Evolutionary conservation across 148 eudicot species (phyloP).

Genomic region (Heliamphora exappendiculata): DNA sequence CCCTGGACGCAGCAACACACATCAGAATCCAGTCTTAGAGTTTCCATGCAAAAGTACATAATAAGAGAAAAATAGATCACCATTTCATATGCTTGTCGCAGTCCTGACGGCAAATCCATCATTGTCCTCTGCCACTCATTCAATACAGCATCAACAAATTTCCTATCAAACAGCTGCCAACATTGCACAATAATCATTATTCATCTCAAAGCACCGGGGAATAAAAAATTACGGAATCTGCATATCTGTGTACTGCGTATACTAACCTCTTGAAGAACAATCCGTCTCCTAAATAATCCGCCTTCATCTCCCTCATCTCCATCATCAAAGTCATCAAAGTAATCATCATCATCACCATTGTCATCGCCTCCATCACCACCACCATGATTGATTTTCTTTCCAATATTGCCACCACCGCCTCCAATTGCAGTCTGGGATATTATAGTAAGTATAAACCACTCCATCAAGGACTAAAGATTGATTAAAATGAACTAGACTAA

Average conservation of each 20-base stretch:
- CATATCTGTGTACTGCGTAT: not conserved
- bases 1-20: slow-evolving; percentile 43
- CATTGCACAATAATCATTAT: slow-evolving; percentile 6
- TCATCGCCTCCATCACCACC: slow-evolving; percentile 99
- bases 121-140: slow-evolving; percentile 96
- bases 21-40: slow-evolving; percentile 14
- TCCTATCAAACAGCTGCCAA: slow-evolving; percentile 71
- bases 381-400: slow-evolving; percentile 66
- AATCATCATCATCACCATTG: slow-evolving; percentile 89
- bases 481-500: not conserved
- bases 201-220: not conserved
- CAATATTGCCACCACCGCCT: slow-evolving; percentile 89
- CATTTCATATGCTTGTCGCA: slow-evolving; percentile 92
- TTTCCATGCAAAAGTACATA: not conserved
- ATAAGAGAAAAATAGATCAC: slow-evolving; percentile 24
- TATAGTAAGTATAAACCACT: not conserved
- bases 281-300: slow-evolving; percentile 75
- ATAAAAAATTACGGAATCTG: not conserved
- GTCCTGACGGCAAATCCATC: slow-evolving; percentile 90
- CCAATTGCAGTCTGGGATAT: slow-evolving; percentile 58
- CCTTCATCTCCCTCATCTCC: slow-evolving; percentile 95
- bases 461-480: not conserved
- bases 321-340: slow-evolving; percentile 92
- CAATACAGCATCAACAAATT: slow-evolving; percentile 85
- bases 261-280: slow-evolving; percentile 71